A percentile compares a stretch with the other conserved stretches of the same genome.
Evolutionary conservation across 805 yeast genomes (phyloP).

Genomic region (Teunomyces pallodes): DNA sequence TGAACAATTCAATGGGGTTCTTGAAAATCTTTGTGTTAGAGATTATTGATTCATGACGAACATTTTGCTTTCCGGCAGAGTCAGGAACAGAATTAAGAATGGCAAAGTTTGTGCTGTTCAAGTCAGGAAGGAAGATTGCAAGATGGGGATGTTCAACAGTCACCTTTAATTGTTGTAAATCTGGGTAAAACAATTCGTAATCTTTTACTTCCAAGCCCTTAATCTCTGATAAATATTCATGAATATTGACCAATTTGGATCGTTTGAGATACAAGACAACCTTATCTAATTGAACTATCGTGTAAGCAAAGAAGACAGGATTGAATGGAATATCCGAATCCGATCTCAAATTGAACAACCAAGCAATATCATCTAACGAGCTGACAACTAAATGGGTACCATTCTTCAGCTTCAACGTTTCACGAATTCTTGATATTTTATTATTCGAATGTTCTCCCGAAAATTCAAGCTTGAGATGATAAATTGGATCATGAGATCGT

Average conservation of each 20-base stretch:
- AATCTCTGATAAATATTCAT: slow-evolving; percentile 25
- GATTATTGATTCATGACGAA: slow-evolving; percentile 30
- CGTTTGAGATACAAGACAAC: slow-evolving; percentile 56
- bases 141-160: slow-evolving; percentile 15
- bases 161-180: slow-evolving; percentile 34
- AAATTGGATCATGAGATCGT: slow-evolving; percentile 33
- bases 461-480: slow-evolving; percentile 26
- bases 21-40: slow-evolving; percentile 68
- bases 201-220: slow-evolving; percentile 38
- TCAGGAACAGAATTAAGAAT: slow-evolving; percentile 27
- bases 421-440: slow-evolving; percentile 30
- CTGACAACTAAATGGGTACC: slow-evolving; percentile 49
- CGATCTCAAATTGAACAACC: slow-evolving; percentile 85
- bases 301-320: slow-evolving; percentile 81
- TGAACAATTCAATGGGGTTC: slow-evolving; percentile 66
- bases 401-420: slow-evolving; percentile 23
- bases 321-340: slow-evolving; percentile 72
- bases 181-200: slow-evolving; percentile 60
- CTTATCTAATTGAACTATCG: slow-evolving; percentile 30
- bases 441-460: slow-evolving; percentile 33
- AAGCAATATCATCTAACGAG: slow-evolving; percentile 87
- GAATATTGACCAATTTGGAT: slow-evolving; percentile 33
- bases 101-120: slow-evolving; percentile 30
- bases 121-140: slow-evolving; percentile 31
- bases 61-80: slow-evolving; percentile 22